phyloP scores from a whole-genome alignment of 1,139 yeast species.

The Blastobotrys malaysiensis region DNA sequence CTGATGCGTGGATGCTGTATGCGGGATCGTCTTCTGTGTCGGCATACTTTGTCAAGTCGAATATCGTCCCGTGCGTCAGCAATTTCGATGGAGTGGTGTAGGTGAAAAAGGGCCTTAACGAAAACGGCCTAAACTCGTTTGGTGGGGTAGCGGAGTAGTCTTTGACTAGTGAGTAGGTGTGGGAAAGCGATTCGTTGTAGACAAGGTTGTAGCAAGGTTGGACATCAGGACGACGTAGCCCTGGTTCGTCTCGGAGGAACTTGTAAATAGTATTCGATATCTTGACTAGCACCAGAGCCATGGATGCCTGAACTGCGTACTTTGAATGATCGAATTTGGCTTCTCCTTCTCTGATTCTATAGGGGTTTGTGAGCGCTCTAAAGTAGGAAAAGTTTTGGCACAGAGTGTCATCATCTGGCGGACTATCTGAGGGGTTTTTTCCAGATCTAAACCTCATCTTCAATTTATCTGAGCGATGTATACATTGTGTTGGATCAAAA shows the following conservation, averaged over 20 bases:
- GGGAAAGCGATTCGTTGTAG: slow-evolving; percentile 18
- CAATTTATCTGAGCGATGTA: too few species aligned
- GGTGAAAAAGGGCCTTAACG: slow-evolving; percentile 17
- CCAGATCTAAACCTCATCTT: neutral
- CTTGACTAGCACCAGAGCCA: slow-evolving; percentile 20
- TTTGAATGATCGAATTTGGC: neutral
- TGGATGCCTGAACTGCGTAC: neutral
- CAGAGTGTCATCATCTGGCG: neutral
- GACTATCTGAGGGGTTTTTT: neutral
- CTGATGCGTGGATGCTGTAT: slow-evolving; percentile 5
- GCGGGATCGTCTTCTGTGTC: neutral
- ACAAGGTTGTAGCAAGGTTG: slow-evolving; percentile 18
- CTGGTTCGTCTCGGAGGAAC: slow-evolving; percentile 16
- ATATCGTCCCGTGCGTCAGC: slow-evolving; percentile 19
- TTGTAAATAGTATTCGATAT: slow-evolving; percentile 18
- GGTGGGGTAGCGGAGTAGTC: neutral
- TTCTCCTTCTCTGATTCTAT: neutral
- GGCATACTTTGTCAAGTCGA: slow-evolving; percentile 15
- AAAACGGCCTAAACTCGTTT: neutral
- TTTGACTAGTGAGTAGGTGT: slow-evolving; percentile 21
- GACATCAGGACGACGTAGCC: slow-evolving; percentile 9
- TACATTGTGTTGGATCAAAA: too few species aligned
- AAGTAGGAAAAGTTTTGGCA: neutral
- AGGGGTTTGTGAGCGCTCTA: neutral
- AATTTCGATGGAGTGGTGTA: slow-evolving; percentile 15